phyloP scores from a whole-genome alignment of 106 monocot species.

The Platanthera zijinensis region DNA sequence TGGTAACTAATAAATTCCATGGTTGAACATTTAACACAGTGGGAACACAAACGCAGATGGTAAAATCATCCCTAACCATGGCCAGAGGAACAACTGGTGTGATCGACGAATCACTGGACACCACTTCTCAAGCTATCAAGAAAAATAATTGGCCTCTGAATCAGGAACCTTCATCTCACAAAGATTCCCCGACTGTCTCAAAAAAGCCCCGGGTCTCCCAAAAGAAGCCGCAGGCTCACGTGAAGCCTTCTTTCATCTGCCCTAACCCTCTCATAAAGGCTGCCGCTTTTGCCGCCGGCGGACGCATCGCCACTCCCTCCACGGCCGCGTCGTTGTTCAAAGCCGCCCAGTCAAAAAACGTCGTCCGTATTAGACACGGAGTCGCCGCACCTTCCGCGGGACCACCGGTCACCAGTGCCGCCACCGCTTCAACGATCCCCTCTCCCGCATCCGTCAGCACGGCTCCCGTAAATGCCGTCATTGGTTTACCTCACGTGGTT shows the following conservation, averaged over 20 bases:
- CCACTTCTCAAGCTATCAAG: conserved; percentile 18
- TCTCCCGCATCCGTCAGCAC: background rate
- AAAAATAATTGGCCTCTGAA: conserved; percentile 12
- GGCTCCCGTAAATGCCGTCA: background rate
- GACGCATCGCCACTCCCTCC: conserved; percentile 44
- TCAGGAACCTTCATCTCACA: conserved; percentile 9
- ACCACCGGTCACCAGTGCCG: conserved; percentile 3
- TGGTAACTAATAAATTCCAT: background rate
- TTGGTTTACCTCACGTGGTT: background rate
- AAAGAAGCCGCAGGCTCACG: conserved; percentile 7
- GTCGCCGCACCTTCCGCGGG: conserved; percentile 12
- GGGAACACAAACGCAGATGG: conserved; percentile 1
- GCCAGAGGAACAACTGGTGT: conserved; percentile 1
- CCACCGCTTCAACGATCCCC: background rate
- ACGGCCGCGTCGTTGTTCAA: conserved; percentile 43
- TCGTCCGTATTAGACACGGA: conserved; percentile 41
- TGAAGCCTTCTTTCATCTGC: conserved; percentile 18
- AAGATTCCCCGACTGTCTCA: conserved; percentile 14
- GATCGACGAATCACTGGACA: conserved; percentile 16
- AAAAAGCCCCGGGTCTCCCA: conserved; percentile 12
- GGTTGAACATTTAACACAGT: conserved; percentile 2
- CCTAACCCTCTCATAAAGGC: conserved; percentile 42
- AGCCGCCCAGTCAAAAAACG: conserved; percentile 60
- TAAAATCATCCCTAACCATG: background rate
- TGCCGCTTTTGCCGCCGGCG: conserved; percentile 71